Base-by-base conservation (phyloP, 345 rosid genomes). In the Lumnitzera racemosa region DNA sequence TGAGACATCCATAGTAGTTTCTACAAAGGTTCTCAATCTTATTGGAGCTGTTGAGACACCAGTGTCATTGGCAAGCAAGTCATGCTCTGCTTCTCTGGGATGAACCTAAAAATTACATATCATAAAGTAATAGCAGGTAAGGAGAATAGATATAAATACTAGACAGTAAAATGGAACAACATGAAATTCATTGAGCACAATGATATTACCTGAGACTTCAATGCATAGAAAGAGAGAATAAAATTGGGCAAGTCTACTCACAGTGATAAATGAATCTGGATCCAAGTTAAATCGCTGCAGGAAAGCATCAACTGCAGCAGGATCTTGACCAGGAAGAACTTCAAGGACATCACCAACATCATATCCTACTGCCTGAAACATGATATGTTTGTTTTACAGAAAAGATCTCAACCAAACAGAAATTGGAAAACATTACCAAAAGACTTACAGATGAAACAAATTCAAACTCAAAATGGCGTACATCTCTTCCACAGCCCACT, bases 1-100 rank as follows among this genome's bases (percentile, higher is more conserved):
- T 72, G 96, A 78, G 60, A 94, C 78, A 81, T 94, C 99, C 99
- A 94, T 90, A n/a, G 97, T 77, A 70, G 77, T 70, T 71, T 88
- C 91, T 67, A 90, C 82, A 57, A 84, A 94, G 49, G 74, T 78
- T 78, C 65, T 88, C 55, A 88, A 73, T 74, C 79, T 87, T 46
- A 88, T 65, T 43, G 96, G 96, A 47, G 43, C 43, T 15, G 64
- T 73, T 53, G 65, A 24, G 61, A 74, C 63, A 72, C 47, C 47
- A 24, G 47, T 20, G 48, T 56, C 75, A 67, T 53, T 69, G 57
- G 48, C 56, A 47, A 57, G 50, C 67, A 36, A 46, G 36, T 24
- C 61, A 64, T 69, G 79, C 58, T 73, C 81, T 61, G 17, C 67
- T 62, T 80, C 84, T 74, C 75, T 74, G 46, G 63, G 76, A 68